Evolutionary conservation across 2,329 filamentous ascomycete genomes (phyloP).

Genomic region (Nemania serpens): DNA sequence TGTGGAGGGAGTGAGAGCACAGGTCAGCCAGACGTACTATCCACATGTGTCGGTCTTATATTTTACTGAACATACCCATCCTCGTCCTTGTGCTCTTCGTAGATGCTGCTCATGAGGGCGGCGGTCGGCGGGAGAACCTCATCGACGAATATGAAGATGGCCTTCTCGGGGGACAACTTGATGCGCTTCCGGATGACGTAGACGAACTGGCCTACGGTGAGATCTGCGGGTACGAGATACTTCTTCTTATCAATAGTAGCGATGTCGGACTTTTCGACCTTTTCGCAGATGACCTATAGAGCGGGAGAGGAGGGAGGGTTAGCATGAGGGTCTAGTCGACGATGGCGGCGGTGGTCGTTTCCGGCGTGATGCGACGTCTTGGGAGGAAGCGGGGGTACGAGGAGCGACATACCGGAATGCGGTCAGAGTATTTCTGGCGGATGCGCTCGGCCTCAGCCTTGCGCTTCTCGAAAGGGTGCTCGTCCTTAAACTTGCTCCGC

Average conservation of each 20-base stretch:
- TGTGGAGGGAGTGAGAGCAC: constrained; percentile 41
- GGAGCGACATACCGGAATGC: constrained; percentile 81
- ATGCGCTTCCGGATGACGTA: constrained; percentile 99
- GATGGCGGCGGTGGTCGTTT: not conserved
- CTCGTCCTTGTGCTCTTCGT: constrained; percentile 96
- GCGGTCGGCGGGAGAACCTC: constrained; percentile 96
- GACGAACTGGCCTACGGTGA: constrained; percentile 99
- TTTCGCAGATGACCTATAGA: constrained; percentile 93
- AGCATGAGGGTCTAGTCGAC: constrained; percentile 20
- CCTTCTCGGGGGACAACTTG: constrained; percentile 99
- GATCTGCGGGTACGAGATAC: constrained; percentile 94
- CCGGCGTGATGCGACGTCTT: constrained; percentile 2
- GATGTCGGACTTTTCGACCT: constrained; percentile 99
- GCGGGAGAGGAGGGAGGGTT: constrained; percentile 19
- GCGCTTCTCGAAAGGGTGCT: constrained; percentile 99
- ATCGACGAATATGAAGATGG: constrained; percentile 99
- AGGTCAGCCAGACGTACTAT: constrained; percentile 22
- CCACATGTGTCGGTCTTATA: not conserved
- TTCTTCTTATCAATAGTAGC: constrained; percentile 99
- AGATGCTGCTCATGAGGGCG: constrained; percentile 98
- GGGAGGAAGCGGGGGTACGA: constrained; percentile 14
- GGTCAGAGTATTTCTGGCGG: constrained; percentile 97
- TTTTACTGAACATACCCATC: constrained; percentile 58
- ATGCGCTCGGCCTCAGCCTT: constrained; percentile 99
- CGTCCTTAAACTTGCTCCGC: constrained; percentile 99